Conservation (phyloP, 169 alveolate genomes). For the Eimeria necatrix region DNA sequence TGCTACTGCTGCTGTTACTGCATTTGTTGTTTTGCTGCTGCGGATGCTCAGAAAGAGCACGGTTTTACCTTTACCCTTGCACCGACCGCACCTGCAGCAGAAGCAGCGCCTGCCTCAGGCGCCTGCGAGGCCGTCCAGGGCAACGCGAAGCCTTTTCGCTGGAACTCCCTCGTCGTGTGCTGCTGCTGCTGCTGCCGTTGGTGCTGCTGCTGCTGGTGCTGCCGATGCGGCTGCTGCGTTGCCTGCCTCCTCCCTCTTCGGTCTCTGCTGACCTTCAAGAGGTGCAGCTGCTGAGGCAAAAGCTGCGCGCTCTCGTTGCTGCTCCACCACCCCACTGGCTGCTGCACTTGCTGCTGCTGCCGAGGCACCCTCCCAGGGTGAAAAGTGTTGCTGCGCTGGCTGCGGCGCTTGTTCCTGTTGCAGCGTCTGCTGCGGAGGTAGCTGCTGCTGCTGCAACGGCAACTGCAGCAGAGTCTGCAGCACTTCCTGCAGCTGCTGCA, state of each 20-base stretch:
- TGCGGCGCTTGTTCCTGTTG: constrained; percentile 9
- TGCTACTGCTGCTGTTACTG: background rate
- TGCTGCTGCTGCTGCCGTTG: constrained; percentile 36
- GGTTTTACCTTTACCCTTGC: no score
- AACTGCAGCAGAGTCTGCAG: constrained; percentile 49
- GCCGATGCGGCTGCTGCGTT: background rate
- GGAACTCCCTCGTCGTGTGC: constrained; percentile 10
- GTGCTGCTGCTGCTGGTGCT: constrained; percentile 13
- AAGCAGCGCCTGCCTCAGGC: background rate
- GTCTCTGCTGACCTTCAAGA: background rate
- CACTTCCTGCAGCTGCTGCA: constrained; percentile 56
- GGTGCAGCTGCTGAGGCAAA: constrained; percentile 9
- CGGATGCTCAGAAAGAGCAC: background rate
- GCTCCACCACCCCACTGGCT: background rate
- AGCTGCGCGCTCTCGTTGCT: background rate
- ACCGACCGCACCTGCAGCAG: no score
- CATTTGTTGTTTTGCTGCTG: background rate
- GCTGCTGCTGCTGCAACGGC: constrained; percentile 45
- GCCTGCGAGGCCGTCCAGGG: background rate
- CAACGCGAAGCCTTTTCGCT: constrained; percentile 34
- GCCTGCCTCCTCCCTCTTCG: constrained; percentile 18
- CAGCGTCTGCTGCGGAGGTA: background rate
- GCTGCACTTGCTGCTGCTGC: background rate
- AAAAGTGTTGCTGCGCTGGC: background rate
- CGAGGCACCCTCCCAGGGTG: background rate